phyloP scores from a whole-genome alignment of 1,284 basidiomycete genomes.

The Omphalotus olearius region DNA sequence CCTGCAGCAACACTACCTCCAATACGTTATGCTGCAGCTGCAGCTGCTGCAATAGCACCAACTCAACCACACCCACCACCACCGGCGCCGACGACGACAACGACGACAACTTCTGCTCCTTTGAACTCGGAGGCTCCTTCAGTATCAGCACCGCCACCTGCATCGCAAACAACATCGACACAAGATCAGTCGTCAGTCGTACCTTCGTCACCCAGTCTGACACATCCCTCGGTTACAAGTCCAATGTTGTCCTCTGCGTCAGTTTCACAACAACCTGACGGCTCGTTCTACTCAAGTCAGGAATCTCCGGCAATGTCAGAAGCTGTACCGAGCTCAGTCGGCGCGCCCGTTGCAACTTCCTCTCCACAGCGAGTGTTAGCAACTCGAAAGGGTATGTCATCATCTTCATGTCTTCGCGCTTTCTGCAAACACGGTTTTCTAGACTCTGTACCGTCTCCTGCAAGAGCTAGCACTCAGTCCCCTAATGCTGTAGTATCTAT shows the following conservation, averaged over 20 bases:
- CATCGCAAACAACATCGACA: conserved; percentile 28
- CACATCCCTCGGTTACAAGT: conserved; percentile 74
- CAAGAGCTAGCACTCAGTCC: conserved; percentile 32
- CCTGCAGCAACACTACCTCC: conserved; percentile 43
- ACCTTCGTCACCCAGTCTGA: conserved; percentile 71
- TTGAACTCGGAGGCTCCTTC: conserved; percentile 32
- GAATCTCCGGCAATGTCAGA: conserved; percentile 72
- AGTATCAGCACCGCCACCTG: conserved; percentile 33
- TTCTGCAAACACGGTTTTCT: conserved; percentile 6
- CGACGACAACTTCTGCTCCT: conserved; percentile 28
- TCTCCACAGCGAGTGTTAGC: conserved; percentile 44
- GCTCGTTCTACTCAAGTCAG: conserved; percentile 64
- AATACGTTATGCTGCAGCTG: conserved; percentile 72
- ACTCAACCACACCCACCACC: conserved; percentile 25
- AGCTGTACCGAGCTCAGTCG: conserved; percentile 51
- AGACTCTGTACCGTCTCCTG: conserved; percentile 38
- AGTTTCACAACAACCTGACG: conserved; percentile 63
- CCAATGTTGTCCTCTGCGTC: conserved; percentile 77
- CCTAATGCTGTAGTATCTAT: conserved; percentile 32
- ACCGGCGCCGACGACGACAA: conserved; percentile 18
- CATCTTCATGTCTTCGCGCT: conserved; percentile 1
- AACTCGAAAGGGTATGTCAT: conserved; percentile 38
- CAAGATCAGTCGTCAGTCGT: conserved; percentile 48
- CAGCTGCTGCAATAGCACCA: conserved; percentile 58
- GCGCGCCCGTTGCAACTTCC: conserved; percentile 50